Evolutionary conservation across 768 basidiomycete species (phyloP).

Genomic region (Lyophyllum atratum): DNA sequence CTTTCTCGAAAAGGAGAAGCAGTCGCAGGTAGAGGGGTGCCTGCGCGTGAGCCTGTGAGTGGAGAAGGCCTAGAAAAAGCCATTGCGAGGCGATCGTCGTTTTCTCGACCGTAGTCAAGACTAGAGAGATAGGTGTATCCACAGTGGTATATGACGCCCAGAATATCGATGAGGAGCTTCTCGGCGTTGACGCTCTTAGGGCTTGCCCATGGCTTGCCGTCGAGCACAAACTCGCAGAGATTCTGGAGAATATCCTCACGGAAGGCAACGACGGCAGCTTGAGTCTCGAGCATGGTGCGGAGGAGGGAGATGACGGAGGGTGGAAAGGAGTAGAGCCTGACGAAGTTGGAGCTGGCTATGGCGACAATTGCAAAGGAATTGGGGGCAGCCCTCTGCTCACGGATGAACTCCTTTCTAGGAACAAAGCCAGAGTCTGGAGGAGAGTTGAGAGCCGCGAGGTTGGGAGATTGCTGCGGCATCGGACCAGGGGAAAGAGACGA

Average conservation of each 20-base stretch:
- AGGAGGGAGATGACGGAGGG: constrained; percentile 51
- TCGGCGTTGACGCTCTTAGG: constrained; percentile 68
- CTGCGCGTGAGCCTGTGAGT: constrained; percentile 26
- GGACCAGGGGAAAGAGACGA: neutral
- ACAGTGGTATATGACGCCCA: constrained; percentile 61
- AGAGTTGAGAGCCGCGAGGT: constrained; percentile 23
- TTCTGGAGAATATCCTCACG: constrained; percentile 60
- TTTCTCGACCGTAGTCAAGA: constrained; percentile 77
- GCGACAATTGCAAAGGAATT: constrained; percentile 72
- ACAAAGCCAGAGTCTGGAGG: constrained; percentile 54
- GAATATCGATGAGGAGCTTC: constrained; percentile 67
- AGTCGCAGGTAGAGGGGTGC: constrained; percentile 35
- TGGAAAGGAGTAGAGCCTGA: constrained; percentile 74
- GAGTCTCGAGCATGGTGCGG: constrained; percentile 55
- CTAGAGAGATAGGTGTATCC: constrained; percentile 67
- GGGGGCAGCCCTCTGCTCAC: constrained; percentile 48
- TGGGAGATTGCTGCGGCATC: constrained; percentile 18
- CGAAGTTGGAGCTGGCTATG: constrained; percentile 61
- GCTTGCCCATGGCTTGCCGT: constrained; percentile 73
- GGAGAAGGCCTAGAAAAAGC: constrained; percentile 60
- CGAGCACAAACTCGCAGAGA: constrained; percentile 66
- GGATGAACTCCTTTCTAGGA: constrained; percentile 75
- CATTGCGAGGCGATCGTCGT: constrained; percentile 70
- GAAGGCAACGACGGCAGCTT: constrained; percentile 41
- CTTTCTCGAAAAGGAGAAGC: constrained; percentile 40